A percentile compares a stretch with the other conserved stretches of the same genome.
These are phyloP conservation scores for Nannizzia gypsea DNA, from an alignment of 2,329 filamentous ascomycete genomes.

Conservation along the genomic window DNA sequence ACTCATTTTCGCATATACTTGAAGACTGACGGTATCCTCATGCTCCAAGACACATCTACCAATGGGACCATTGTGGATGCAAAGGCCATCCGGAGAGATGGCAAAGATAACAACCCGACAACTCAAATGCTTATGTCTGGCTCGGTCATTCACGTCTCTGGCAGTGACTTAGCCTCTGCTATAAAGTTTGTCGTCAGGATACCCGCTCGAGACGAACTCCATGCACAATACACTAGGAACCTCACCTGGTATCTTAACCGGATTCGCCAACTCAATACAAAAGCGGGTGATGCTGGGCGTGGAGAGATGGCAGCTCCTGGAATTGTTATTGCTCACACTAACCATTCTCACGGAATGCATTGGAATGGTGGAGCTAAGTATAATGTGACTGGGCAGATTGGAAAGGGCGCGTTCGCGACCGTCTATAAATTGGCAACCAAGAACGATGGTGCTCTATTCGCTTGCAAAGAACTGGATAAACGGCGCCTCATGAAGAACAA, in stretches of 20 bases:
- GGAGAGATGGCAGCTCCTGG: conserved; percentile 1
- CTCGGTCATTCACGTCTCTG: conserved; percentile 58
- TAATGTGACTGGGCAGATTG: conserved; percentile 69
- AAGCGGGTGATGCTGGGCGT: conserved; percentile 6
- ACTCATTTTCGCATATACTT: conserved; percentile 91
- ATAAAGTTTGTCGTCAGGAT: conserved; percentile 78
- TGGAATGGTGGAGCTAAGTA: conserved; percentile 75
- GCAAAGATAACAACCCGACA: conserved; percentile 28
- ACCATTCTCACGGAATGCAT: conserved; percentile 52
- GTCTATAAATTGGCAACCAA: conserved; percentile 86
- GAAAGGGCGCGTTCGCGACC: conserved; percentile 87
- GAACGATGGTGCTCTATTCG: conserved; percentile 69
- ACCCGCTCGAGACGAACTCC: conserved; percentile 60
- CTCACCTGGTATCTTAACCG: conserved; percentile 53
- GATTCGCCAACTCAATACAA: conserved; percentile 17
- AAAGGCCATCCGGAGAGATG: conserved; percentile 48
- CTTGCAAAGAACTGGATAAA: conserved; percentile 92
- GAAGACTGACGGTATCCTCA: conserved; percentile 72
- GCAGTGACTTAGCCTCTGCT: conserved; percentile 43
- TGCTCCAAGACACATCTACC: conserved; percentile 90
- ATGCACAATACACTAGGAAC: conserved; percentile 56
- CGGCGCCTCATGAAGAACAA: conserved; percentile 87
- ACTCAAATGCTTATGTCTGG: conserved; percentile 59
- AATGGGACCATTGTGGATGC: conserved; percentile 86
- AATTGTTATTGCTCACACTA: conserved; percentile 15